Evolutionary conservation across 2,329 filamentous ascomycete species (phyloP).

Genomic region (Lithohypha guttulata): DNA sequence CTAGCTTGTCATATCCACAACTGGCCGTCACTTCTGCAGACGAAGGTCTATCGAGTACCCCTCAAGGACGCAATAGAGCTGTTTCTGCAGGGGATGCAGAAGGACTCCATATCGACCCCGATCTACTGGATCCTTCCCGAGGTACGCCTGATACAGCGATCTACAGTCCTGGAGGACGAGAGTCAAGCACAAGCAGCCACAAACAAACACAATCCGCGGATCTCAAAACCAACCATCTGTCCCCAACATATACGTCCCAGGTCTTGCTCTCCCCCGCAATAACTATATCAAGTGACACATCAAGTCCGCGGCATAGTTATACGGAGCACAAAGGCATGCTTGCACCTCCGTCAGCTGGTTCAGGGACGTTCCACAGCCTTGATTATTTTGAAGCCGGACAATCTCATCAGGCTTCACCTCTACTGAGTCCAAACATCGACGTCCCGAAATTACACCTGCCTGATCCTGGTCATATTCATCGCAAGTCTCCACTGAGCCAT

Average conservation of each 20-base stretch:
- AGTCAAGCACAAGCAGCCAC: background rate
- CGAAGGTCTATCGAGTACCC: background rate
- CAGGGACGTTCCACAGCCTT: background rate
- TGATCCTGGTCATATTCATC: conserved; percentile 1
- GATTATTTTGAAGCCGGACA: background rate
- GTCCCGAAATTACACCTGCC: conserved; percentile 6
- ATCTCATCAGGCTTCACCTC: background rate
- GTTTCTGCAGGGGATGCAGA: conserved; percentile 51
- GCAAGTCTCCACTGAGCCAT: background rate
- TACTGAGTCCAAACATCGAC: conserved; percentile 9
- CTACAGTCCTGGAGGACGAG: background rate
- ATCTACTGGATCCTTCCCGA: conserved; percentile 22
- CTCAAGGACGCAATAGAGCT: conserved; percentile 36
- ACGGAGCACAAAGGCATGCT: conserved; percentile 4
- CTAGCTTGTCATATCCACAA: conserved; percentile 1
- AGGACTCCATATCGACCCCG: conserved; percentile 35
- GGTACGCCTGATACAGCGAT: conserved; percentile 7
- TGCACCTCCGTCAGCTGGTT: background rate
- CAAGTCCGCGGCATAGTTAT: conserved; percentile 1
- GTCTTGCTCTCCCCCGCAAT: conserved; percentile 3
- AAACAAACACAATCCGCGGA: background rate
- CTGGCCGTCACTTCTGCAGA: background rate
- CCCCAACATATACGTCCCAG: background rate
- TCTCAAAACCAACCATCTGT: background rate
- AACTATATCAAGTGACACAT: background rate